A percentile compares a stretch with the other conserved stretches of the same genome.
phyloP scores from a whole-genome alignment of 2,329 filamentous ascomycete genomes.

The Colletotrichum ledebouriae region DNA sequence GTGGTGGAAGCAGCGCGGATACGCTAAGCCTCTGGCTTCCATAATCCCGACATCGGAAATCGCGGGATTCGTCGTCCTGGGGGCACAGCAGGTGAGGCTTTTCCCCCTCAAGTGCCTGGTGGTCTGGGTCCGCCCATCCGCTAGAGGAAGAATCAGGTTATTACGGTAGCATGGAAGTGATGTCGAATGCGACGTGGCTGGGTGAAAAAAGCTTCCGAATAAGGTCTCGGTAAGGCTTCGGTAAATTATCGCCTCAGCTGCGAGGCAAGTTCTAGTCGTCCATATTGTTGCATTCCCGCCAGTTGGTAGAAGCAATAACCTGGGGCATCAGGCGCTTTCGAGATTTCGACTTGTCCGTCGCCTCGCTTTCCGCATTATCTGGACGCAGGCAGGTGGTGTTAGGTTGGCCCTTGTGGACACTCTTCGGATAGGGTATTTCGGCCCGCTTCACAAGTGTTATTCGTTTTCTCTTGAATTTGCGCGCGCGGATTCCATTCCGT shows the following conservation, averaged over 20 bases:
- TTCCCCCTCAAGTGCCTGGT: neutral
- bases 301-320: too few species aligned
- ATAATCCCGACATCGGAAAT: slow-evolving; percentile 34
- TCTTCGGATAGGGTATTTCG: slow-evolving; percentile 35
- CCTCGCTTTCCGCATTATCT: slow-evolving; percentile 12
- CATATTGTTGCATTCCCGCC: too few species aligned
- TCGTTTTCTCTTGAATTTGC: neutral
- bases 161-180: neutral
- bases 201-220: slow-evolving; percentile 2
- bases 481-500: slow-evolving; percentile 11
- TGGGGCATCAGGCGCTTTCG: slow-evolving; percentile 9
- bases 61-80: slow-evolving; percentile 26
- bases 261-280: too few species aligned
- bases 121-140: neutral
- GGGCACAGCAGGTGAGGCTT: slow-evolving; percentile 5
- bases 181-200: neutral
- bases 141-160: neutral
- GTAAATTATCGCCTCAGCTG: neutral
- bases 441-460: neutral
- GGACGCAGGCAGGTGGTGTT: too few species aligned
- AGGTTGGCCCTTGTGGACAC: too few species aligned
- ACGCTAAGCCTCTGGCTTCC: slow-evolving; percentile 25
- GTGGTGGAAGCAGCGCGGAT: neutral
- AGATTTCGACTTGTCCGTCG: slow-evolving; percentile 30
- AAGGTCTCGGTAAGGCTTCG: slow-evolving; percentile 12